Conservation (phyloP, 441 rosid species). For the Pelargonium exstipulatum region DNA sequence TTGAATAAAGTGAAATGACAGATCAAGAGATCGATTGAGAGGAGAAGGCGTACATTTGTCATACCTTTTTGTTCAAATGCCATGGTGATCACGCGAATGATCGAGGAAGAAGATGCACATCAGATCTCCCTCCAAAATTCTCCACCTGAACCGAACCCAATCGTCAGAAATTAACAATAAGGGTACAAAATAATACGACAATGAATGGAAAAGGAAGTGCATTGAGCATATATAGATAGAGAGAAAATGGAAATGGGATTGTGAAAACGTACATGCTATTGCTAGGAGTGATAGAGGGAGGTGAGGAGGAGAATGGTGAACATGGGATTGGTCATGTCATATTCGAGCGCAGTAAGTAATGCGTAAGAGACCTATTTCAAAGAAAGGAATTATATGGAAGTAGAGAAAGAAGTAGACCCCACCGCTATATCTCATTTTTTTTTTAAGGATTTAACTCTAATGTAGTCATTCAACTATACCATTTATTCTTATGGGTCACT, state of each 20-base stretch:
- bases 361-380: neutral
- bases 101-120: slow-evolving; percentile 16
- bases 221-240: neutral
- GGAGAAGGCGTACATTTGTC: neutral
- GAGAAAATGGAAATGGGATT: neutral
- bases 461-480: no score
- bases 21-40: neutral
- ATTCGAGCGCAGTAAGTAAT: neutral
- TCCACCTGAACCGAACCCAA: no score
- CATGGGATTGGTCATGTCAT: neutral
- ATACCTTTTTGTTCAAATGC: slow-evolving; percentile 30
- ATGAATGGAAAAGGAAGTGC: neutral
- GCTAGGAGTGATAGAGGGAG: neutral
- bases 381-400: neutral
- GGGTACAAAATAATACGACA: no score
- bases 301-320: neutral
- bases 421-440: no score
- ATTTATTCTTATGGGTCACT: no score
- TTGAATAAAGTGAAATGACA: neutral
- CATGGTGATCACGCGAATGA: slow-evolving; percentile 21
- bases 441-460: no score
- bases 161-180: neutral
- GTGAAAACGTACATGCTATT: neutral
- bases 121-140: slow-evolving; percentile 26
- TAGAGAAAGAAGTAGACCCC: neutral